These are phyloP conservation scores for Cokeromyces recurvatus DNA, from an alignment of 371 early-diverging fungal species.

Conservation along the genomic window DNA sequence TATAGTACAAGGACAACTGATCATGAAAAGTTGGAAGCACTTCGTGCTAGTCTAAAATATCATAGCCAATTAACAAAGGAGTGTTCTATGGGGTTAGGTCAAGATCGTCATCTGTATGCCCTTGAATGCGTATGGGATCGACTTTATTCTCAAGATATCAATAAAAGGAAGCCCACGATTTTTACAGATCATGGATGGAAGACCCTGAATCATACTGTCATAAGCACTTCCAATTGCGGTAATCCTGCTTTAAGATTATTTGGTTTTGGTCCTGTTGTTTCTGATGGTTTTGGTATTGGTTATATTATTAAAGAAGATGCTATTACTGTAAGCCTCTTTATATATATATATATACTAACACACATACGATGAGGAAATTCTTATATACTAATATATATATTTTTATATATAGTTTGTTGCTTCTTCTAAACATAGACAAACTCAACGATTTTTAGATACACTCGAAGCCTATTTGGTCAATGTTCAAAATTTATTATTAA, in stretches of 20 bases:
- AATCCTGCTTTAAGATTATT: slow-evolving; percentile 79
- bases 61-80: slow-evolving; percentile 71
- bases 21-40: slow-evolving; percentile 45
- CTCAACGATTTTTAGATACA: slow-evolving; percentile 42
- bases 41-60: slow-evolving; percentile 58
- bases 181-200: slow-evolving; percentile 66
- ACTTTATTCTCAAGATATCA: slow-evolving; percentile 10
- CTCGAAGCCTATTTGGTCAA: slow-evolving; percentile 39
- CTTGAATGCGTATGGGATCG: slow-evolving; percentile 53
- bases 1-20: slow-evolving; percentile 33
- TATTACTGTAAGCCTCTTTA: slow-evolving; percentile 38
- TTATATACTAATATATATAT: not conserved
- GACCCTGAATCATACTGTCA: slow-evolving; percentile 63
- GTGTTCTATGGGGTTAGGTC: slow-evolving; percentile 71
- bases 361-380: not conserved
- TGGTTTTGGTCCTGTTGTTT: slow-evolving; percentile 89
- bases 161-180: slow-evolving; percentile 58
- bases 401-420: slow-evolving; percentile 36
- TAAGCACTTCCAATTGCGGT: slow-evolving; percentile 88
- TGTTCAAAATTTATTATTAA: slow-evolving; percentile 31
- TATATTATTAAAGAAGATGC: slow-evolving; percentile 81
- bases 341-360: no score
- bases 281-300: slow-evolving; percentile 85
- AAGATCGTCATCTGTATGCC: slow-evolving; percentile 85
- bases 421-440: slow-evolving; percentile 55